phyloP scores from a whole-genome alignment of 2,329 filamentous ascomycete species.

The Diaporthe vexans region DNA sequence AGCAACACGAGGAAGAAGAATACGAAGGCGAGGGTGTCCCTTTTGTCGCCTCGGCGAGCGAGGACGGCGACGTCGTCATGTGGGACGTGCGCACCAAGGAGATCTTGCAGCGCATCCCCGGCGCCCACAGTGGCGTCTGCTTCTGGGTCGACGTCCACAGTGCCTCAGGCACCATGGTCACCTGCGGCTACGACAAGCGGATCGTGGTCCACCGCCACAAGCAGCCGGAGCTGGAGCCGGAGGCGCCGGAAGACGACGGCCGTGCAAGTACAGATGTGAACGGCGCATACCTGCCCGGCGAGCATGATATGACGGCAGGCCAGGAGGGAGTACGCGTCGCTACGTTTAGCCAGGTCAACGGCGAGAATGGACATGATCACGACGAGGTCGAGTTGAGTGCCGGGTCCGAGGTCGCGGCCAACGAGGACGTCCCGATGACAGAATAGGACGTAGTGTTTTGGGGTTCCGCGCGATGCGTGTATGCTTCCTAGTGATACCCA shows the following conservation, averaged over 20 bases:
- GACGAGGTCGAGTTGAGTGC: background rate
- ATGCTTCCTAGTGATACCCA: background rate
- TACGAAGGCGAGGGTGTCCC: conserved; percentile 48
- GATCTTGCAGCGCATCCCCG: conserved; percentile 76
- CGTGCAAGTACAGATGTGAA: background rate
- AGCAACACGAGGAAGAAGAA: conserved; percentile 43
- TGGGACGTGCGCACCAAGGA: conserved; percentile 94
- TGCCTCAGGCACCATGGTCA: conserved; percentile 64
- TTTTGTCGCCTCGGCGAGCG: conserved; percentile 87
- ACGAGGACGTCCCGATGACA: conserved; percentile 17
- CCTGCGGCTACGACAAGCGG: conserved; percentile 67
- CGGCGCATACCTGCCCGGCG: conserved; percentile 1
- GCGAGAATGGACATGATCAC: conserved; percentile 29
- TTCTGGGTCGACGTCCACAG: conserved; percentile 76
- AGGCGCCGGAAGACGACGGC: background rate
- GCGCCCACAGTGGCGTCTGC: conserved; percentile 69
- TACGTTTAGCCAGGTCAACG: background rate
- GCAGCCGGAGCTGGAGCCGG: conserved; percentile 16
- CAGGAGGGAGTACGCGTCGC: background rate
- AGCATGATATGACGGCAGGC: background rate
- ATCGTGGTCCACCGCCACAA: conserved; percentile 62
- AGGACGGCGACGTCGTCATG: conserved; percentile 86
- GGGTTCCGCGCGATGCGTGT: background rate
- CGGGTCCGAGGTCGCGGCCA: background rate
- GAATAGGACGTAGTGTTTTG: background rate